phyloP scores from a whole-genome alignment of 371 early-diverging fungal genomes.

The Coemansia sp. region DNA sequence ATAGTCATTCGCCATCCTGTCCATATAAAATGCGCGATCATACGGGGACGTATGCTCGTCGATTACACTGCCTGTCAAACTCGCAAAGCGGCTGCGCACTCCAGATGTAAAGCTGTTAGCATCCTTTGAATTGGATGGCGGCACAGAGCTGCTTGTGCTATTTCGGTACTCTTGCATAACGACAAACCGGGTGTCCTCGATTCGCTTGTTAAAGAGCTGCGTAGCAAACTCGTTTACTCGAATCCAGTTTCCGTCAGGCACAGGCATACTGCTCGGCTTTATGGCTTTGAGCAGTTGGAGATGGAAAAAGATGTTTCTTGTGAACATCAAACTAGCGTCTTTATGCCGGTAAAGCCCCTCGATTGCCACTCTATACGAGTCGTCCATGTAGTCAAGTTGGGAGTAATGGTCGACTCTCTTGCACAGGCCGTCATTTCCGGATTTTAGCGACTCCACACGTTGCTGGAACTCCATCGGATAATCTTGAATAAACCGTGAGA shows the following conservation, averaged over 20 bases:
- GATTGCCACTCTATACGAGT: slow-evolving; percentile 22
- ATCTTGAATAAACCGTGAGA: slow-evolving; percentile 18
- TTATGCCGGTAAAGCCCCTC: slow-evolving; percentile 24
- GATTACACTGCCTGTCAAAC: slow-evolving; percentile 9
- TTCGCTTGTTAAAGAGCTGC: slow-evolving; percentile 35
- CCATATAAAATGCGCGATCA: slow-evolving; percentile 28
- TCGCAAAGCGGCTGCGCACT: neutral
- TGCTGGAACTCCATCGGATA: slow-evolving; percentile 37
- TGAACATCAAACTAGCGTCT: slow-evolving; percentile 27
- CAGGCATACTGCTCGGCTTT: slow-evolving; percentile 11
- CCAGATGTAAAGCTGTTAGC: slow-evolving; percentile 2
- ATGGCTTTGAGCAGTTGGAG: slow-evolving; percentile 23
- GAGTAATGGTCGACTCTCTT: slow-evolving; percentile 24
- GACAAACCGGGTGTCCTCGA: slow-evolving; percentile 24
- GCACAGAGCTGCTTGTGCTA: neutral
- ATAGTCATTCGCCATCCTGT: slow-evolving; percentile 21
- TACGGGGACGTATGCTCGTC: slow-evolving; percentile 24
- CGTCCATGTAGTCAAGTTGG: slow-evolving; percentile 22
- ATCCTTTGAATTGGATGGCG: neutral
- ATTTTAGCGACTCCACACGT: slow-evolving; percentile 23
- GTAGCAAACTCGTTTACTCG: slow-evolving; percentile 45
- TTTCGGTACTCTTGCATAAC: slow-evolving; percentile 31
- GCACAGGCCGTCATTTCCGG: slow-evolving; percentile 31
- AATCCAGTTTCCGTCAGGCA: slow-evolving; percentile 28
- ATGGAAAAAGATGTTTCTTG: slow-evolving; percentile 42